Conservation (phyloP, 306 rosid species). For the Chamaecrista fasciculata region DNA sequence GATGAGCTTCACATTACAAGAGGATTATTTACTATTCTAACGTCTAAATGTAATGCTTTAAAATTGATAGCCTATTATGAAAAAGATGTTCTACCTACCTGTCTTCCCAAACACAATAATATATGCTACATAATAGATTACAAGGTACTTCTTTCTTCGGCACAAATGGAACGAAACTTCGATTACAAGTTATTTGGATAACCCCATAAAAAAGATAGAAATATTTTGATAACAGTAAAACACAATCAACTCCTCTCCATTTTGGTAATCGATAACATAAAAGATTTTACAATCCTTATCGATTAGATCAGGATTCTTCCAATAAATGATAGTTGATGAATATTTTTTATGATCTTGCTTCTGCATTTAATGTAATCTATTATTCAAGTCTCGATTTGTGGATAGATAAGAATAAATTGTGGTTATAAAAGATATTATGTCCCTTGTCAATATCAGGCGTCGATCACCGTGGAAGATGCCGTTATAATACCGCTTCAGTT, state of each 20-base stretch:
- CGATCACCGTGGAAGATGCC: too few relatives aligned
- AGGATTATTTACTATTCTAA: background rate
- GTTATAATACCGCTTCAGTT: too few relatives aligned
- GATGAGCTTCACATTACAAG: background rate
- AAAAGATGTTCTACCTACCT: background rate
- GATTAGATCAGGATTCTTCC: background rate
- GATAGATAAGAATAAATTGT: too few relatives aligned
- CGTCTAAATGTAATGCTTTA: background rate
- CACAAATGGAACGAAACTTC: background rate
- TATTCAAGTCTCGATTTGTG: too few relatives aligned
- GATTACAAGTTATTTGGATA: background rate
- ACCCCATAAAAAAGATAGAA: background rate
- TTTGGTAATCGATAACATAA: background rate
- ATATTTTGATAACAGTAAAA: background rate
- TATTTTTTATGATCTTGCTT: too few relatives aligned
- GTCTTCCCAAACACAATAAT: background rate
- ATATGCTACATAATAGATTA: background rate
- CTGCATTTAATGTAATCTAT: too few relatives aligned
- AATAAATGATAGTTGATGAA: background rate
- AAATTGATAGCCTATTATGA: background rate
- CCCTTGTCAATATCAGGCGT: too few relatives aligned
- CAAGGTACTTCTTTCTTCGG: background rate
- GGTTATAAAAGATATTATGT: too few relatives aligned
- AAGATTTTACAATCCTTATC: background rate
- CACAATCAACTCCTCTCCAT: background rate